These are phyloP conservation scores for Venturia nashicola DNA, from an alignment of 2,329 filamentous ascomycete species.

Conservation along the genomic window DNA sequence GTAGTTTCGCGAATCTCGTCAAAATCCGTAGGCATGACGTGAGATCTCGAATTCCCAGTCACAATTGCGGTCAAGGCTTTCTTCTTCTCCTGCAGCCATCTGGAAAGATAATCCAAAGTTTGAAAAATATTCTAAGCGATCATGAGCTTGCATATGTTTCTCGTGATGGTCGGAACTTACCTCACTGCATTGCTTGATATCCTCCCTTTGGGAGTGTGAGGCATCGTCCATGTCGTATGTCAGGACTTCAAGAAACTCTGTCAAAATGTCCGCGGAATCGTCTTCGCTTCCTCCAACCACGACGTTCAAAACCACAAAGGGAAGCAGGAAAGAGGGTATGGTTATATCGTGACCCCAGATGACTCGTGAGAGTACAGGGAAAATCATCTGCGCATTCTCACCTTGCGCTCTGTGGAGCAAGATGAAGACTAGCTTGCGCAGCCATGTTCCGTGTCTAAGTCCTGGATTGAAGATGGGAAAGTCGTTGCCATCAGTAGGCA, in stretches of 20 bases:
- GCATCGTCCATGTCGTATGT: constrained; percentile 22
- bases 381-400: constrained; percentile 62
- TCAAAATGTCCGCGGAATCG: constrained; percentile 53
- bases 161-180: constrained; percentile 35
- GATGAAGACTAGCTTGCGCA: constrained; percentile 68
- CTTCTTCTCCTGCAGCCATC: constrained; percentile 76
- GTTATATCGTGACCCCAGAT: constrained; percentile 77
- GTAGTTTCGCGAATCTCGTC: constrained; percentile 40
- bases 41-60: constrained; percentile 30
- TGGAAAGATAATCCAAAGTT: constrained; percentile 79
- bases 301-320: constrained; percentile 74
- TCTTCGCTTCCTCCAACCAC: constrained; percentile 58
- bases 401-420: constrained; percentile 68
- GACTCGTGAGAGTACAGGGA: constrained; percentile 68
- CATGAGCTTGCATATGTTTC: constrained; percentile 5
- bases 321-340: constrained; percentile 78
- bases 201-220: constrained; percentile 45
- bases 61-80: constrained; percentile 31
- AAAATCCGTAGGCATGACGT: constrained; percentile 31
- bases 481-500: not conserved
- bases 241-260: constrained; percentile 67
- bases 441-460: constrained; percentile 66
- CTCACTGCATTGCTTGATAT: constrained; percentile 77
- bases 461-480: constrained; percentile 70
- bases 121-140: constrained; percentile 66